Evolutionary conservation across 192 early-diverging fungal species (phyloP).

Genomic region (Umbelopsis sp.): DNA sequence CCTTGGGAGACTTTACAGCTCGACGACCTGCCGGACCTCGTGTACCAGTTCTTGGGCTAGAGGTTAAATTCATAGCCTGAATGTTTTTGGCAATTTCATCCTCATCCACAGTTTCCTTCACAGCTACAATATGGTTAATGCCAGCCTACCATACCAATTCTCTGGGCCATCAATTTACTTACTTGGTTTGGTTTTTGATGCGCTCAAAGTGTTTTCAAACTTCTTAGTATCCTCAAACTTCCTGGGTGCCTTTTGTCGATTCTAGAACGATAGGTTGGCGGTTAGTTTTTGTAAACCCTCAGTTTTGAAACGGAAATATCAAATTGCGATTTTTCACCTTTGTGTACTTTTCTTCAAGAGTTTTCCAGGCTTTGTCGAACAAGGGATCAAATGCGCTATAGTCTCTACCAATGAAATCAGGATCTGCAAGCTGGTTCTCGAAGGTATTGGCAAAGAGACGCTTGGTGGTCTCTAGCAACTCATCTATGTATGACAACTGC

Average conservation of each 20-base stretch:
- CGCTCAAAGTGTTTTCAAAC: constrained; percentile 66
- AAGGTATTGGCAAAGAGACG: constrained; percentile 69
- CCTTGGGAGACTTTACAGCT: constrained; percentile 15
- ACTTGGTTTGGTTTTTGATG: constrained; percentile 50
- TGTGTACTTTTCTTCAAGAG: constrained; percentile 68
- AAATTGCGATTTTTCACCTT: constrained; percentile 40
- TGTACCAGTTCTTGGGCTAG: constrained; percentile 37
- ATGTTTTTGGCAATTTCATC: constrained; percentile 57
- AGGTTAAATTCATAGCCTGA: constrained; percentile 44
- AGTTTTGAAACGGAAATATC: not conserved
- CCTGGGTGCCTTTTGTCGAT: constrained; percentile 61
- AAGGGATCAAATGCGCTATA: constrained; percentile 63
- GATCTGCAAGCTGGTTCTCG: constrained; percentile 39
- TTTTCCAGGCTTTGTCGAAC: constrained; percentile 68
- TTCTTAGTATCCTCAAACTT: constrained; percentile 82
- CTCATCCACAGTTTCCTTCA: constrained; percentile 35
- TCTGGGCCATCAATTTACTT: constrained; percentile 29
- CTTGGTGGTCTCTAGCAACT: constrained; percentile 73
- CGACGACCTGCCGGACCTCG: constrained; percentile 23
- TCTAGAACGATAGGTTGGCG: constrained; percentile 26
- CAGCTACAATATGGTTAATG: not conserved
- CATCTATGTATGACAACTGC: constrained; percentile 83
- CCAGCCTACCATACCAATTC: not conserved
- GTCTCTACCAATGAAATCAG: constrained; percentile 28
- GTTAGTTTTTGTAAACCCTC: not conserved